phyloP scores from a whole-genome alignment of 345 rosid genomes.

The Lepidium africanum region DNA sequence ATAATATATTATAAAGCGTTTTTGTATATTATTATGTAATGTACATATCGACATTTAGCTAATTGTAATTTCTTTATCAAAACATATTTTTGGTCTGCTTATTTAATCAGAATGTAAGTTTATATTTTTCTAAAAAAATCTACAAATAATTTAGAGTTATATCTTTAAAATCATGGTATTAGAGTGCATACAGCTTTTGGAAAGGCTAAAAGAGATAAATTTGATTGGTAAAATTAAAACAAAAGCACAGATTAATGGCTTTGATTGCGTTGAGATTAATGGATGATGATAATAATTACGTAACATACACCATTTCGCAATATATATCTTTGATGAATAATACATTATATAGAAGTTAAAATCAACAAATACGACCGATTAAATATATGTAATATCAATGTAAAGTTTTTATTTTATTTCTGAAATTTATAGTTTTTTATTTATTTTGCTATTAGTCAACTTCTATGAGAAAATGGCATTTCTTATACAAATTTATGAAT shows the following conservation, averaged over 20 bases:
- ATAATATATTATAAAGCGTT: neutral
- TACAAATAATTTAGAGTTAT: neutral
- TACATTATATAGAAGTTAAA: neutral
- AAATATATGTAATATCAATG: neutral
- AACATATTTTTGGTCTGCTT: neutral
- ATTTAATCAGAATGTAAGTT: neutral
- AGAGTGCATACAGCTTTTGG: neutral
- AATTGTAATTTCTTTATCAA: neutral
- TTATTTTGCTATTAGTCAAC: neutral
- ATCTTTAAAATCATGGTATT: neutral
- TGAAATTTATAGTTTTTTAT: neutral
- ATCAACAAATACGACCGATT: neutral
- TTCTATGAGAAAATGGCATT: neutral
- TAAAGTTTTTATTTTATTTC: too few species aligned
- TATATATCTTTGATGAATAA: neutral
- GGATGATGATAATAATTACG: neutral
- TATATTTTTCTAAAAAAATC: neutral
- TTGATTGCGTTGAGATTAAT: conserved; percentile 19
- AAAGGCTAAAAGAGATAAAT: neutral
- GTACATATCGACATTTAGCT: too few species aligned
- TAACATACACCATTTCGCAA: neutral
- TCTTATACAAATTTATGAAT: neutral
- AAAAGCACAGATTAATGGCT: conserved; percentile 14
- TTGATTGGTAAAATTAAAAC: neutral
- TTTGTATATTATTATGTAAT: too few species aligned